phyloP scores from a whole-genome alignment of 768 basidiomycete genomes.

The Mycena belliarum region DNA sequence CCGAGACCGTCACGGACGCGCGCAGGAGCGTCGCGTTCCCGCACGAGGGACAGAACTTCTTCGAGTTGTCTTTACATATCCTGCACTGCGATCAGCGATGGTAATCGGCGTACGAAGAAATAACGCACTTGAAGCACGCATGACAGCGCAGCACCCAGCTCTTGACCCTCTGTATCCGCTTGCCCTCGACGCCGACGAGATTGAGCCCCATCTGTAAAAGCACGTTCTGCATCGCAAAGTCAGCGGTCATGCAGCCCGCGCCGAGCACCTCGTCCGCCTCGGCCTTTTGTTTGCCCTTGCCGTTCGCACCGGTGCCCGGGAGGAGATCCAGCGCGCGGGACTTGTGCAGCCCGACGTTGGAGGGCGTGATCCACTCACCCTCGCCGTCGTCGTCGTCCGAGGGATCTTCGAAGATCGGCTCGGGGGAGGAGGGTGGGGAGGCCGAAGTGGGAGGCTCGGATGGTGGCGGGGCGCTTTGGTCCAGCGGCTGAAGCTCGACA shows the following conservation, averaged over 20 bases:
- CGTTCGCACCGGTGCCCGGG: conserved; percentile 47
- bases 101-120: background rate
- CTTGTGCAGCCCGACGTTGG: conserved; percentile 83
- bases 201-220: conserved; percentile 91
- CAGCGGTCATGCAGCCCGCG: conserved; percentile 94
- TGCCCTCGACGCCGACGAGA: conserved; percentile 88
- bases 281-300: conserved; percentile 38
- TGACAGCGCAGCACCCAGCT: conserved; percentile 97
- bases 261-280: conserved; percentile 46
- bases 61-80: conserved; percentile 91
- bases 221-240: conserved; percentile 99
- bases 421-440: conserved; percentile 24
- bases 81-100: conserved; percentile 40
- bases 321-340: conserved; percentile 84
- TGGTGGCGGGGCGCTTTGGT: conserved; percentile 22
- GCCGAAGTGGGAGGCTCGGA: conserved; percentile 17
- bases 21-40: conserved; percentile 91
- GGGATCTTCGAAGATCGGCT: conserved; percentile 70
- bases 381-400: conserved; percentile 80
- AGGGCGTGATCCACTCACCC: conserved; percentile 96
- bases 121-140: conserved; percentile 95
- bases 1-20: conserved; percentile 84
- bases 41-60: conserved; percentile 97
- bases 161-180: conserved; percentile 85
- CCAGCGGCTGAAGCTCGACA: conserved; percentile 43